Conservation (phyloP, 306 rosid species). For the Crotalaria pallida region DNA sequence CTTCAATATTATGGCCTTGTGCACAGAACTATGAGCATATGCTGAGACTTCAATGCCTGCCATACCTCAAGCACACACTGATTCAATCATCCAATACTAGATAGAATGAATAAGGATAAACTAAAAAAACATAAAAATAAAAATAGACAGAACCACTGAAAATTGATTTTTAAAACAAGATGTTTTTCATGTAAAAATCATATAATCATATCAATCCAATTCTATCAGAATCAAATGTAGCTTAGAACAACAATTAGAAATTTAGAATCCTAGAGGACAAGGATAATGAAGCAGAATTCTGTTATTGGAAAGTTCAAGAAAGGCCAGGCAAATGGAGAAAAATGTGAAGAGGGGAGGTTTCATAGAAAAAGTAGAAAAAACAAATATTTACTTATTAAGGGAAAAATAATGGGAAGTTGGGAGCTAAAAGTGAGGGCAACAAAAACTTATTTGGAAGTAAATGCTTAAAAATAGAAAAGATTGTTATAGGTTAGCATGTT, state of each 20-base stretch:
- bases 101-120: constrained; percentile 20
- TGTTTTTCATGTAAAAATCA: constrained; percentile 9
- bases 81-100: constrained; percentile 24
- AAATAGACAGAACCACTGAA: constrained; percentile 27
- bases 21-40: constrained; percentile 76
- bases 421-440: constrained; percentile 14
- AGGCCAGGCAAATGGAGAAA: not conserved
- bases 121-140: constrained; percentile 14
- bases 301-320: not conserved
- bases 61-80: constrained; percentile 35
- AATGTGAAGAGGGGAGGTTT: constrained; percentile 10
- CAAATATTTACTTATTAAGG: constrained; percentile 13
- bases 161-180: constrained; percentile 11
- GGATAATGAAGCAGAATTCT: constrained; percentile 18
- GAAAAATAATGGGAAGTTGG: constrained; percentile 13
- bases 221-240: constrained; percentile 18
- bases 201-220: constrained; percentile 25
- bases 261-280: constrained; percentile 21
- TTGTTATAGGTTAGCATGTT: not conserved
- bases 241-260: constrained; percentile 17
- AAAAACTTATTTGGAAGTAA: not conserved
- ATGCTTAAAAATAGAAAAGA: not conserved
- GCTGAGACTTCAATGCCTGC: constrained; percentile 61
- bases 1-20: constrained; percentile 58
- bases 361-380: constrained; percentile 22